Conservation (phyloP, 2,329 filamentous ascomycete genomes). For the Fusarium sp. region DNA sequence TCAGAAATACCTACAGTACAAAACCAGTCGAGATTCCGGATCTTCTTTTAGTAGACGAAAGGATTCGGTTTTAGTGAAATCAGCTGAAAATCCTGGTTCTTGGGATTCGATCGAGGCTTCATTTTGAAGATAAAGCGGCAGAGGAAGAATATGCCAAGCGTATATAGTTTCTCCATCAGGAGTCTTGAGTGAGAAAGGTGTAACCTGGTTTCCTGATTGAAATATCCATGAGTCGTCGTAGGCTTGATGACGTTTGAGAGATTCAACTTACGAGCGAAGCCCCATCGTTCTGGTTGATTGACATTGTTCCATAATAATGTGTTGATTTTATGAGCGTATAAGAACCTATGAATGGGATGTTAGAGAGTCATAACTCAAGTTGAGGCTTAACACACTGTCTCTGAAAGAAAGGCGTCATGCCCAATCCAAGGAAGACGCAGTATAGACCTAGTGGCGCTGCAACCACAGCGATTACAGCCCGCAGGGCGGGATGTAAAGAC, state of each 20-base stretch:
- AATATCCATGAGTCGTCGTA: slow-evolving; percentile 12
- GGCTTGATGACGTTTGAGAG: not conserved
- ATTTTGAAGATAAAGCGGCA: slow-evolving; percentile 79
- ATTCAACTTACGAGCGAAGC: slow-evolving; percentile 76
- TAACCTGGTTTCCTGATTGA: slow-evolving; percentile 81
- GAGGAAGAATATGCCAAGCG: slow-evolving; percentile 89
- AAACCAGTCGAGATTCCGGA: slow-evolving; percentile 71
- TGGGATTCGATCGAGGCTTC: slow-evolving; percentile 71
- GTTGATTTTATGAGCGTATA: slow-evolving; percentile 87
- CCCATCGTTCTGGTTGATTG: slow-evolving; percentile 82
- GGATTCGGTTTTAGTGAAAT: slow-evolving; percentile 68
- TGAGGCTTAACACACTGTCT: slow-evolving; percentile 69
- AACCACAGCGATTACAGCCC: slow-evolving; percentile 62
- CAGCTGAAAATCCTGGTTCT: slow-evolving; percentile 60
- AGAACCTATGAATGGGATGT: slow-evolving; percentile 64
- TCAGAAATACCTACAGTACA: slow-evolving; percentile 66
- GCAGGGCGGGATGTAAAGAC: slow-evolving; percentile 42
- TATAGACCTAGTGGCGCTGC: slow-evolving; percentile 74
- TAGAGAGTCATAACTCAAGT: slow-evolving; percentile 1
- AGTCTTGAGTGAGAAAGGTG: slow-evolving; percentile 82
- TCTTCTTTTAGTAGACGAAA: slow-evolving; percentile 74
- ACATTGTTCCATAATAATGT: slow-evolving; percentile 78
- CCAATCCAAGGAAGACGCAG: slow-evolving; percentile 71
- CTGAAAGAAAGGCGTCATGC: slow-evolving; percentile 79
- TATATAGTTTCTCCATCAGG: slow-evolving; percentile 83